Evolutionary conservation across 2,329 filamentous ascomycete species (phyloP), one percentile per base, ranked within the genome.

Genomic region (Epichloe elymi): DNA sequence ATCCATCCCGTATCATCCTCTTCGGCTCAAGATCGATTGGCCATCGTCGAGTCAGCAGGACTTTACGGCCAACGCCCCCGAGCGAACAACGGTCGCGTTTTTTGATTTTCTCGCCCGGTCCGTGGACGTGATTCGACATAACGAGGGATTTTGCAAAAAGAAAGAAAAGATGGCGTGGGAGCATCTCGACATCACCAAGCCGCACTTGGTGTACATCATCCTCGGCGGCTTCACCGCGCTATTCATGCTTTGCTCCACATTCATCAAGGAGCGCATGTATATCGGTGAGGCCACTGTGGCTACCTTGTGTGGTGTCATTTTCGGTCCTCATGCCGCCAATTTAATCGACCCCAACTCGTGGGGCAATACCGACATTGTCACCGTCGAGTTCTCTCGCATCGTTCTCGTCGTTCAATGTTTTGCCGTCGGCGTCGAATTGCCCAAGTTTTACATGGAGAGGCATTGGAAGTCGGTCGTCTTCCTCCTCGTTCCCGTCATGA

Each of bases 121-220:
- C 20, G n/a, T 54, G 47, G 43, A 53, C 49, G 15, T 52, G 45
- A 48, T 19, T 47, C 10, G 23, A 48, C 12, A 10, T 14, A 51
- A 15, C 3, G 7, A 46, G 15, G 10, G 11, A 19, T 26, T 4
- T 30, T 30, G 30, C 11, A 42, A 26, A 26, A 10, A 42, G 23
- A 19, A 42, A 14, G 19, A 17, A 42, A 26, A 44, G 35, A 89
- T 89, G 85, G 83, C 82, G 55, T 90, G 86, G 86, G 78, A 84
- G 46, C 85, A 90, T 59, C 76, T 91, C 49, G 82, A 83, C 55
- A 83, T 97, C 72, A 96, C 94, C 70, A 86, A 85, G 75, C 88
- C 93, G 62, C 93, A 98, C 75, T 70, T 97, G 87, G 93, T 95
- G 58, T 98, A 98, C 70, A 88, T 97, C 70, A 96, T 98, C 70